Conservation (phyloP, 2,329 filamentous ascomycete genomes). For the Fusarium acutatum region DNA sequence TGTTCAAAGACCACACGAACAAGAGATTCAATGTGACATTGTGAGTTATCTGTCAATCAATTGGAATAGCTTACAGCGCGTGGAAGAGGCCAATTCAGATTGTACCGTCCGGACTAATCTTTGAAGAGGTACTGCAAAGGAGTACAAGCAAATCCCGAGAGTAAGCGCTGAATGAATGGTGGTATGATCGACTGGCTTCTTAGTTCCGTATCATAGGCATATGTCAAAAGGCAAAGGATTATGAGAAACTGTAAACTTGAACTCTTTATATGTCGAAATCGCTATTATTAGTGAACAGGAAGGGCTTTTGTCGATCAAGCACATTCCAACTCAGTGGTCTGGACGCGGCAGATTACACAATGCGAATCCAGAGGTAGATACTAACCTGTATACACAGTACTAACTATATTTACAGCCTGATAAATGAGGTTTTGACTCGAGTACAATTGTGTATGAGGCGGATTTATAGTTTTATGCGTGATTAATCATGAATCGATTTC, state of each 20-base stretch:
- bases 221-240: neutral
- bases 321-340: too few species aligned
- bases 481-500: neutral
- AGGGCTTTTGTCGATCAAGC: neutral
- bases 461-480: neutral
- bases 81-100: too few species aligned
- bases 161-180: neutral
- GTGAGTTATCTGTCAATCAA: neutral
- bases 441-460: rapidly evolving
- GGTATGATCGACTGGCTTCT: too few species aligned
- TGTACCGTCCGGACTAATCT: rapidly evolving
- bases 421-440: neutral
- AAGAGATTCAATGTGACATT: neutral
- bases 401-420: neutral
- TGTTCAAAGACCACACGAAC: neutral
- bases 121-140: too few species aligned
- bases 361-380: neutral
- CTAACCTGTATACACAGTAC: rapidly evolving
- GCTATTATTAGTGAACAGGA: neutral
- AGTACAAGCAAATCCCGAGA: too few species aligned
- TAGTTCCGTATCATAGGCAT: neutral
- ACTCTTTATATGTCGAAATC: neutral
- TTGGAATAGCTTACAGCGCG: neutral
- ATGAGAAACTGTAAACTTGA: neutral
- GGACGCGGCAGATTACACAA: rapidly evolving